Evolutionary conservation across 2,329 filamentous ascomycete genomes (phyloP), one percentile per base, ranked within the genome.

Genomic region (Clarireedia sp.): DNA sequence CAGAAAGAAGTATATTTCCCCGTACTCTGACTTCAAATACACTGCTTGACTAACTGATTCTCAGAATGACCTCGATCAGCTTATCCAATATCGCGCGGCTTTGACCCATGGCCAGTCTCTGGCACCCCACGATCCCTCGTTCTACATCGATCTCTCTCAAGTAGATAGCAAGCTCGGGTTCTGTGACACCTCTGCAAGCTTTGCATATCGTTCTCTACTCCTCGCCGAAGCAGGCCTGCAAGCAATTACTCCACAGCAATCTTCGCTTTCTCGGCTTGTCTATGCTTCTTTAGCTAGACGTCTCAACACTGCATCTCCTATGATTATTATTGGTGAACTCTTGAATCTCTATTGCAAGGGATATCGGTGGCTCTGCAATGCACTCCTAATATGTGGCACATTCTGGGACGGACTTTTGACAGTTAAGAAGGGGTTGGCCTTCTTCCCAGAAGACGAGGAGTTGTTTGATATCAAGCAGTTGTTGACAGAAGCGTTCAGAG

Each of bases 331-430:
- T 2, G 55, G 64, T 8, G 61, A 63, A 5, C 45, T 65, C 2
- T n/a, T 55, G 5, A 8, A 37, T 5, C 40, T 61, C 3, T 55
- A 56, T 6, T 9, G 51, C 7, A 23, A 55, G 17, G 54, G 62
- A 2, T 63, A 62, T 26, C 55, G 47, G 5, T 48, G 48, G 9
- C 55, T 68, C 9, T 45, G 65, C 0, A n/a, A 51, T 2, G 57
- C 54, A 0, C 26, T 67, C 0, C 7, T 60, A 7, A 56, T 54
- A 12, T 64, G 60, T 50, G 60, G 33, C 3, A 56, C 61, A 4
- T 64, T 59, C 38, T 64, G 62, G 61, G 65, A 67, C 26, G 64
- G 64, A 0, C 33, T 63, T 23, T 43, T 54, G 21, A 64, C 62
- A 5, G 46, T 63, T 3, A 50, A 45, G n/a, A 8, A 21, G 29